phyloP scores from a whole-genome alignment of 257 asterid genomes.

The Ocimum tenuiflorum region DNA sequence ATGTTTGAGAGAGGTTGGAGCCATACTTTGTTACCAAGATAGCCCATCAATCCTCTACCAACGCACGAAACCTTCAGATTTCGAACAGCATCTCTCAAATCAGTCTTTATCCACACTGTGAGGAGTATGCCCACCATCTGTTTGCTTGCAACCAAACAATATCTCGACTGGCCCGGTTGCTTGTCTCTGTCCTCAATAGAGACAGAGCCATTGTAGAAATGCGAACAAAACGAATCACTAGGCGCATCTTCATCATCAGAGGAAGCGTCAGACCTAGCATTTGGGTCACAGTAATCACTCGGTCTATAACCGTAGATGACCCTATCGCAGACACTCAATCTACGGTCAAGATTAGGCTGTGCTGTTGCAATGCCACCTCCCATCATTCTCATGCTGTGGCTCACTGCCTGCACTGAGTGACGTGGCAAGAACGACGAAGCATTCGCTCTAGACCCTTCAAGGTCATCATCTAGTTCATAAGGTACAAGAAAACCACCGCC shows the following conservation, averaged over 20 bases:
- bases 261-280: constrained; percentile 44
- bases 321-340: constrained; percentile 72
- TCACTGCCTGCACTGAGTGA: constrained; percentile 57
- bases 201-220: constrained; percentile 32
- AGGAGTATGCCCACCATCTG: constrained; percentile 89
- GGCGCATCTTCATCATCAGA: constrained; percentile 53
- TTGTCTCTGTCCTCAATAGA: constrained; percentile 43
- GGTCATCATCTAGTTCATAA: constrained; percentile 55
- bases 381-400: constrained; percentile 65
- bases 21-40: constrained; percentile 84
- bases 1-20: neutral
- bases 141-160: constrained; percentile 75
- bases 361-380: constrained; percentile 36
- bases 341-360: constrained; percentile 48
- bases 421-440: constrained; percentile 47
- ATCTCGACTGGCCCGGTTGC: constrained; percentile 45
- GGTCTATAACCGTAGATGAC: constrained; percentile 44
- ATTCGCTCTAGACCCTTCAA: constrained; percentile 45
- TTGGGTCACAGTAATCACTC: constrained; percentile 40
- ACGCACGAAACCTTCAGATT: constrained; percentile 81
- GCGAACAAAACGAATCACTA: constrained; percentile 36
- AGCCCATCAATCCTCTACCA: constrained; percentile 95
- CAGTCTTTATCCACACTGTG: constrained; percentile 68
- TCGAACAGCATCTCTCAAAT: constrained; percentile 50
- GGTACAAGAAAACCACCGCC: constrained; percentile 32